Evolutionary conservation across 2,329 filamentous ascomycete species (phyloP).

Genomic region (Fusarium neocosmosporiellum): DNA sequence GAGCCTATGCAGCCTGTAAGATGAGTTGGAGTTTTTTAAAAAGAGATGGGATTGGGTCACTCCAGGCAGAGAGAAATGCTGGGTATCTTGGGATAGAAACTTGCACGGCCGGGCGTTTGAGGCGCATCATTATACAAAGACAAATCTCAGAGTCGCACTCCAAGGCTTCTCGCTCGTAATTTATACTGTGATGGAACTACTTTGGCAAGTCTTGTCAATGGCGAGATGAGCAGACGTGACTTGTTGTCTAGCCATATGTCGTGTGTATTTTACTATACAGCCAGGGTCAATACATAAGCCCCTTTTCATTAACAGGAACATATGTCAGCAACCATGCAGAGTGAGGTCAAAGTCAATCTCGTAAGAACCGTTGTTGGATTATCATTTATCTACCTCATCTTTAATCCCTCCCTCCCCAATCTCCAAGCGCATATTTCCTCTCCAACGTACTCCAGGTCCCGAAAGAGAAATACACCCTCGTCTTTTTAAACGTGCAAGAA

Average conservation of each 20-base stretch:
- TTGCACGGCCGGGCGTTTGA: conserved; percentile 52
- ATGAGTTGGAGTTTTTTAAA: conserved; percentile 15
- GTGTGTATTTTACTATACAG: not conserved
- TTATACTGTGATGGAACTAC: not conserved
- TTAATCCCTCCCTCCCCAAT: not conserved
- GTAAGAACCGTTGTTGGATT: not conserved
- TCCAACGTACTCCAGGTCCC: conserved; percentile 15
- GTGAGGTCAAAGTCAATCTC: not conserved
- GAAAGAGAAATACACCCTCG: conserved; percentile 20
- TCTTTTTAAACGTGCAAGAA: conserved; percentile 19
- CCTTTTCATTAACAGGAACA: not conserved
- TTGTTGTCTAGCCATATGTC: not conserved
- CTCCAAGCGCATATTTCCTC: not conserved
- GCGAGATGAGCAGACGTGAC: not conserved
- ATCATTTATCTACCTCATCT: conserved; percentile 17
- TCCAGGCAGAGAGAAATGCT: not conserved
- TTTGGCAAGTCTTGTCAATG: not conserved
- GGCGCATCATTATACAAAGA: conserved; percentile 24
- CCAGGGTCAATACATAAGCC: not conserved
- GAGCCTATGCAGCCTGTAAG: conserved; percentile 51
- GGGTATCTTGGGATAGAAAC: conserved; percentile 41
- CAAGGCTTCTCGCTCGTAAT: not conserved
- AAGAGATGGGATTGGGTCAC: not conserved
- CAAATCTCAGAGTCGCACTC: not conserved
- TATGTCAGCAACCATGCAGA: not conserved